Evolutionary conservation across 2,329 filamentous ascomycete species (phyloP).

Genomic region (Neonectria magnoliae): DNA sequence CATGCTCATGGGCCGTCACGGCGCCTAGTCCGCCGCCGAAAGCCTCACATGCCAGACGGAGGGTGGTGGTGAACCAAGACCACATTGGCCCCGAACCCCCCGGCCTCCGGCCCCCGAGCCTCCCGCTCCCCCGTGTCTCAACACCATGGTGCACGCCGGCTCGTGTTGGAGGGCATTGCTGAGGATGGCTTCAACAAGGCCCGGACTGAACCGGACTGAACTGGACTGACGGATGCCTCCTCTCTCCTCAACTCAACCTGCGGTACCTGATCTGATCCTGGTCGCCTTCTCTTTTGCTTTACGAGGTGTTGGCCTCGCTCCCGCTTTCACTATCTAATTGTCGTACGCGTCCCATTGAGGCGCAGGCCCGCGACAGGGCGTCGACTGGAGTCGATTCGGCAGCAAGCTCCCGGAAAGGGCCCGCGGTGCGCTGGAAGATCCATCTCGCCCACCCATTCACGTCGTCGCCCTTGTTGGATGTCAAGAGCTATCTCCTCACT

Average conservation of each 20-base stretch:
- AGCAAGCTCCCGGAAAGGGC: slow-evolving; percentile 15
- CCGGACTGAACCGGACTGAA: not conserved
- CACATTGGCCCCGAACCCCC: not conserved
- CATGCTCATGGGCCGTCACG: not conserved
- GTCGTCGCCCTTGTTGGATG: slow-evolving; percentile 22
- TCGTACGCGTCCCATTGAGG: slow-evolving; percentile 30
- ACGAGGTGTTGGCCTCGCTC: slow-evolving; percentile 5
- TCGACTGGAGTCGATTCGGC: slow-evolving; percentile 5
- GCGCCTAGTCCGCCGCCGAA: not conserved
- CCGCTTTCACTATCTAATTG: slow-evolving; percentile 16
- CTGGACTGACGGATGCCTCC: not conserved
- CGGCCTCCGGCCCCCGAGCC: not conserved
- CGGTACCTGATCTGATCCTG: not conserved
- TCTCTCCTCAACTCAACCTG: not conserved
- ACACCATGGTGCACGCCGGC: not conserved
- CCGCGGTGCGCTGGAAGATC: slow-evolving; percentile 17
- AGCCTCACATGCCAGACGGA: slow-evolving; percentile 2
- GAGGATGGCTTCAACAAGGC: slow-evolving; percentile 3
- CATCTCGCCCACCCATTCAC: slow-evolving; percentile 20
- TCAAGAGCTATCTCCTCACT: slow-evolving; percentile 17
- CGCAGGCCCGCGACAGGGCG: slow-evolving; percentile 23
- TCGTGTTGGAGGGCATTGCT: slow-evolving; percentile 11
- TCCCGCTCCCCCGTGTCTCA: slow-evolving; percentile 16
- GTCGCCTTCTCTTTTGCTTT: slow-evolving; percentile 2
- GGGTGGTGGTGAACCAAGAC: not conserved